Base-by-base conservation (phyloP, 495 filamentous ascomycete genomes). In the Zalerion maritima region DNA sequence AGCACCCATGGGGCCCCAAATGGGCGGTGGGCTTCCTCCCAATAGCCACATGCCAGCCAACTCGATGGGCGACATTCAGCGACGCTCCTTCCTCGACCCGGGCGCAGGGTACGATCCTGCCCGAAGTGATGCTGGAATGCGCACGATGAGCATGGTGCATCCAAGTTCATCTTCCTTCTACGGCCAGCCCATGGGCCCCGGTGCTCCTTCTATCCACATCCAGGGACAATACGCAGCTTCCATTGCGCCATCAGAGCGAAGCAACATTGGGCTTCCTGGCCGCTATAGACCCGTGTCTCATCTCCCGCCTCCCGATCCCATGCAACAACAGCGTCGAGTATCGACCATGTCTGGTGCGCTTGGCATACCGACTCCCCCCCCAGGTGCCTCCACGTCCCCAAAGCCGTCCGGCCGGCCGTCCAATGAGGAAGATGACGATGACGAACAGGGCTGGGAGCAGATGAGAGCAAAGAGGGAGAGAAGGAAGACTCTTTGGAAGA, bases 221-320 rank as follows among this genome's bases (percentile, higher is more conserved):
- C 57, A 58, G 29, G 56, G 55, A 9, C 37, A 31, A 5, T 69
- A 73, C 58, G 47, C 67, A 36, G 53, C 67, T 32, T 66, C 76
- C 3, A 87, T 96, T 32, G 86, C 89, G 3, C 91, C 89, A 3
- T 92, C 81, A 1, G 89, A 97, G 55, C 76, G 89, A 28, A 94
- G 82, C 55, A 96, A 84, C 48, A 65, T 94, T 33, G 91, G 89
- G 2, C 58, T 87, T 27, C 81, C 87, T 14, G 73, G 81, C 20
- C 74, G 89, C n/a, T 97, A 97, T 54, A 73, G 91, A 9, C 86
- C 91, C 1, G 85, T 97, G 0, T 86, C 81, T 17, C 64, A 70
- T 33, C 38, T 52, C 21, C 53, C 60, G 17, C 40, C 42, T 23
- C 46, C 34, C 14, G 41, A 40, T 14, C 41, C 47, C 37, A 46